Conservation (phyloP, 2,329 filamentous ascomycete species). For the Lachnellula occidentalis region DNA sequence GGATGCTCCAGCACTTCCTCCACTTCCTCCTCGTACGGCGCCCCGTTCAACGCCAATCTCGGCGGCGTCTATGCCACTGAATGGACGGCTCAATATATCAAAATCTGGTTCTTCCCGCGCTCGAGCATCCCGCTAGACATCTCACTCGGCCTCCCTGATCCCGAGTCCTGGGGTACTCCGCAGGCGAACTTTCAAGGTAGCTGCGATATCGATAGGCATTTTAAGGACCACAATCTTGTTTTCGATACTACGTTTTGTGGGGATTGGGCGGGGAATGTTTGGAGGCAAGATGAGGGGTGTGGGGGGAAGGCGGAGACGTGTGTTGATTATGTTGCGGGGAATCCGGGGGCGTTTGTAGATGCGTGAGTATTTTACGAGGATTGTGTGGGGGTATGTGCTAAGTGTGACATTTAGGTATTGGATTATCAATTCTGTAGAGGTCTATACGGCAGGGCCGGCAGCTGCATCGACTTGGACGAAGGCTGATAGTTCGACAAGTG, state of each 20-base stretch:
- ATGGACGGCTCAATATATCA: slow-evolving; percentile 37
- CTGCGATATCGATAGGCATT: slow-evolving; percentile 62
- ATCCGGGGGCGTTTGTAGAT: slow-evolving; percentile 11
- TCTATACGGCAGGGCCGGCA: background rate
- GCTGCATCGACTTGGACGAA: background rate
- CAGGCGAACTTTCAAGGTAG: slow-evolving; percentile 14
- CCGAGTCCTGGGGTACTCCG: background rate
- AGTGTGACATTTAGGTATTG: background rate
- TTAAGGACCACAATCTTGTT: slow-evolving; percentile 64
- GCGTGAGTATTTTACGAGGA: slow-evolving; percentile 1
- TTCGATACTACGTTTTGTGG: slow-evolving; percentile 74
- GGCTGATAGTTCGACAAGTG: too few species aligned
- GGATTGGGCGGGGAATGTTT: slow-evolving; percentile 33
- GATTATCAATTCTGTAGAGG: slow-evolving; percentile 5
- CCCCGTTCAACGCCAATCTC: slow-evolving; percentile 58
- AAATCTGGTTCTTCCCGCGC: background rate
- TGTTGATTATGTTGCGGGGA: slow-evolving; percentile 9
- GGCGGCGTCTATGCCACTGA: slow-evolving; percentile 65
- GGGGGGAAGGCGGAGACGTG: slow-evolving; percentile 1
- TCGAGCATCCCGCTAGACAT: background rate
- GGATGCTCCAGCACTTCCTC: slow-evolving; percentile 44
- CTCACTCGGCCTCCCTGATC: slow-evolving; percentile 3
- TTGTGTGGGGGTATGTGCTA: background rate
- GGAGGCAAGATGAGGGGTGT: slow-evolving; percentile 2
- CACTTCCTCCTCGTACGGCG: slow-evolving; percentile 44